Conservation (phyloP, 371 early-diverging fungal genomes). For the Mucor plumbeus region DNA sequence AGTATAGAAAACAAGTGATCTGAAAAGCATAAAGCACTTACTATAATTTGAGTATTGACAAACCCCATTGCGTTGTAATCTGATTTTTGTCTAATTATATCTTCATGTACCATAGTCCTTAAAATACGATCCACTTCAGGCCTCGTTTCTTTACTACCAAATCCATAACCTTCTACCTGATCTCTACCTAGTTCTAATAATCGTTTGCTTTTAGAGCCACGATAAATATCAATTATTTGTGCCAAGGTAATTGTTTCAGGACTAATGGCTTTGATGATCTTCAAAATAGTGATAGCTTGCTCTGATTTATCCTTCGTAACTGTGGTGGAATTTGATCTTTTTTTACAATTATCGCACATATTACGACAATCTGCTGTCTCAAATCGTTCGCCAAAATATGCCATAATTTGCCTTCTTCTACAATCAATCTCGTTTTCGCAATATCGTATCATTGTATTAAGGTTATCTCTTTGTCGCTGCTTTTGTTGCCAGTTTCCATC, state of each 20-base stretch:
- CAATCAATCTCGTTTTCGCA: constrained; percentile 97
- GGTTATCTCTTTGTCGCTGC: constrained; percentile 83
- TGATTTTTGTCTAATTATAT: constrained; percentile 2
- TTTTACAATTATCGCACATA: constrained; percentile 96
- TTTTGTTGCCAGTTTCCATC: constrained; percentile 88
- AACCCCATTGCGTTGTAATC: constrained; percentile 25
- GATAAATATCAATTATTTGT: constrained; percentile 81
- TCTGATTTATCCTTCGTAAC: constrained; percentile 59
- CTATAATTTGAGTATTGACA: constrained; percentile 26
- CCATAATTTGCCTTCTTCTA: constrained; percentile 89
- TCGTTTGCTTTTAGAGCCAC: constrained; percentile 70
- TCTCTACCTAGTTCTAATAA: constrained; percentile 60
- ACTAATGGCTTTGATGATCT: constrained; percentile 51
- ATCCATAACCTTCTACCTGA: constrained; percentile 61
- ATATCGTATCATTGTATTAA: constrained; percentile 89
- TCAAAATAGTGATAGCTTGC: constrained; percentile 61
- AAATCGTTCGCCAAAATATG: constrained; percentile 96
- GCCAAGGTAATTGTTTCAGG: constrained; percentile 69
- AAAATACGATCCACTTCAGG: constrained; percentile 23
- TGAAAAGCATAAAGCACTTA: not conserved
- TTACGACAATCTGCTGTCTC: constrained; percentile 68
- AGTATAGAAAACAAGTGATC: not conserved
- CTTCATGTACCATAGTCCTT: constrained; percentile 19
- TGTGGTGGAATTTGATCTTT: constrained; percentile 23
- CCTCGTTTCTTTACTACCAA: constrained; percentile 49